Evolutionary conservation across 2,329 filamentous ascomycete genomes (phyloP).

Genomic region (Periconia sp.): DNA sequence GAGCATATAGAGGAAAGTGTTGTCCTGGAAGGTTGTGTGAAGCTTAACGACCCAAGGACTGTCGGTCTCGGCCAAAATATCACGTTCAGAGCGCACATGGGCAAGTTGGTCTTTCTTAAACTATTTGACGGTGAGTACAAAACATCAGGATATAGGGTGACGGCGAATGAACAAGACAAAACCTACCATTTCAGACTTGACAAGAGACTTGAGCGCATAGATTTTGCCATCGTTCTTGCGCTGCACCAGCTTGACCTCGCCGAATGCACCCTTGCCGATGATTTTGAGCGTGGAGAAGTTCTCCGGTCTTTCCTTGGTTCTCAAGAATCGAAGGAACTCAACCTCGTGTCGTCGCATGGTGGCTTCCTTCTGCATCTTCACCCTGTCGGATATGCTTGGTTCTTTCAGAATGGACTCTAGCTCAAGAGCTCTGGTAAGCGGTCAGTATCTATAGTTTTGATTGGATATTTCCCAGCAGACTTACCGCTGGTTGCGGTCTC

Average conservation of each 20-base stretch:
- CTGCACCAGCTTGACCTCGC: constrained; percentile 96
- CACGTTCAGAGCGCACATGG: constrained; percentile 94
- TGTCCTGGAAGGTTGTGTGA: constrained; percentile 96
- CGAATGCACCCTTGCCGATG: constrained; percentile 98
- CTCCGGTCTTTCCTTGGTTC: constrained; percentile 87
- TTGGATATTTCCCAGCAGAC: constrained; percentile 23
- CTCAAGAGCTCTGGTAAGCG: constrained; percentile 73
- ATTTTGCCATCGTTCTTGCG: constrained; percentile 96
- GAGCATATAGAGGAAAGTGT: constrained; percentile 94
- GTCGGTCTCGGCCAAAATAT: constrained; percentile 98
- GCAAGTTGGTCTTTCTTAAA: constrained; percentile 99
- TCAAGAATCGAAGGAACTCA: constrained; percentile 88
- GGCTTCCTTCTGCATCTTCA: constrained; percentile 83
- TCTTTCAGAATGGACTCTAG: constrained; percentile 84
- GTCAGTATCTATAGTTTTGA: constrained; percentile 21
- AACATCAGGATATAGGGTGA: too few relatives aligned
- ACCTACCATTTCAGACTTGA: constrained; percentile 90
- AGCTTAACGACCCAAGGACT: constrained; percentile 99
- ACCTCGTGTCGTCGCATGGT: constrained; percentile 85
- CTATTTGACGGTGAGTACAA: constrained; percentile 36
- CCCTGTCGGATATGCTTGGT: constrained; percentile 69
- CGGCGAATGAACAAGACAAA: not conserved
- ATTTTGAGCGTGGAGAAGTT: constrained; percentile 98
- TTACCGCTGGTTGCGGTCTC: constrained; percentile 92
- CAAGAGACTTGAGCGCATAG: constrained; percentile 95